Conservation (phyloP, 768 basidiomycete species). For the Boletus rubescentipes region DNA sequence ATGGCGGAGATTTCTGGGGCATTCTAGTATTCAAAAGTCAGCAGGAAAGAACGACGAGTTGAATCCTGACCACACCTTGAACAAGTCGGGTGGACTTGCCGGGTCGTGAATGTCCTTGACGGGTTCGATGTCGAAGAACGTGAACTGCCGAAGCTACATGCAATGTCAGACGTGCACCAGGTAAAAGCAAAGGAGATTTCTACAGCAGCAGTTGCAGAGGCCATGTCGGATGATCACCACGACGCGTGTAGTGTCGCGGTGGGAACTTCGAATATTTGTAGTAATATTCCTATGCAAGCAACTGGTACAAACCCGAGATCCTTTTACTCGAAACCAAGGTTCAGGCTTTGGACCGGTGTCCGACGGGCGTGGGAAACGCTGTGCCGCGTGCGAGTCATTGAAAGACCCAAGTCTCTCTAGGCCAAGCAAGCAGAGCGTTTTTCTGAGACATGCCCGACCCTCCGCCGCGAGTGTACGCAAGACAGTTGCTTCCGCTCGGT, state of each 20-base stretch:
- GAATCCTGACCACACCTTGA: slow-evolving; percentile 52
- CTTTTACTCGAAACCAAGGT: no score
- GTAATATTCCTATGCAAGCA: no score
- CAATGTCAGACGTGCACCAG: slow-evolving; percentile 6
- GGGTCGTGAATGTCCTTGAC: slow-evolving; percentile 82
- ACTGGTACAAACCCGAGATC: no score
- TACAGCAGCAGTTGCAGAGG: slow-evolving; percentile 24
- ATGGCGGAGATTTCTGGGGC: slow-evolving; percentile 75
- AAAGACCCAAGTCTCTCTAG: no score
- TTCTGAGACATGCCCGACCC: slow-evolving; percentile 1
- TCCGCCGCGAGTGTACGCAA: slow-evolving; percentile 14
- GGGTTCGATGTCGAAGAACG: slow-evolving; percentile 79
- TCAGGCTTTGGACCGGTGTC: no score
- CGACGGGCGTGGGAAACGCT: no score
- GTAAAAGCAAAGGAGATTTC: neutral
- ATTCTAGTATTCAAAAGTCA: slow-evolving; percentile 36
- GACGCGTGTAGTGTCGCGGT: no score
- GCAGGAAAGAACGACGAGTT: neutral
- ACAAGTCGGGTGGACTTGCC: slow-evolving; percentile 69
- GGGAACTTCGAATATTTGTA: no score
- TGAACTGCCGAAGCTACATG: slow-evolving; percentile 80
- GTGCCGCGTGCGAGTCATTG: no score
- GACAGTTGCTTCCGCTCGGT: slow-evolving; percentile 2
- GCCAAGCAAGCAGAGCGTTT: no score
- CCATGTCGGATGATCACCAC: slow-evolving; percentile 6